These are phyloP conservation scores for Thermoascus crustaceus DNA, from an alignment of 2,329 filamentous ascomycete species.

Conservation along the genomic window DNA sequence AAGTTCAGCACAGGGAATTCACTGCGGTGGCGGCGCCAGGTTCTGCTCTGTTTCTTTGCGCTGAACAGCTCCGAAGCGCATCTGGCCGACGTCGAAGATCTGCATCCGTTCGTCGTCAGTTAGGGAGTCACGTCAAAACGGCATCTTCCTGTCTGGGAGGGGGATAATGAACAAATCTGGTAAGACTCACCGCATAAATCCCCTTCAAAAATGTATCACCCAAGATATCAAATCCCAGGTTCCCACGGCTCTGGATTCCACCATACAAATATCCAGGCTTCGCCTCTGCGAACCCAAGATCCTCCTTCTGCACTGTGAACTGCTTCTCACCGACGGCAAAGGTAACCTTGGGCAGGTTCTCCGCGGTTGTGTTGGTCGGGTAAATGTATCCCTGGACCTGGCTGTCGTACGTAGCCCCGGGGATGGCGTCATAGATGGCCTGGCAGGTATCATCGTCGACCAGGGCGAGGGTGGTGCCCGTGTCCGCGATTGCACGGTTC, in stretches of 20 bases:
- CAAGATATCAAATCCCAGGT: constrained; percentile 53
- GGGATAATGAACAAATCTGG: background rate
- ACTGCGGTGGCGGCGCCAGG: no score
- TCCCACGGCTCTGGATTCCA: constrained; percentile 56
- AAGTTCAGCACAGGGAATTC: no score
- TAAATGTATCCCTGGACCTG: constrained; percentile 56
- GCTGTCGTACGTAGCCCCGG: constrained; percentile 50
- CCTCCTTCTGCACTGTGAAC: constrained; percentile 55
- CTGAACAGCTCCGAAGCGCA: constrained; percentile 53
- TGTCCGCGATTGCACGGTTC: constrained; percentile 64
- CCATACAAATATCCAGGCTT: constrained; percentile 53
- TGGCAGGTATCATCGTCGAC: constrained; percentile 54
- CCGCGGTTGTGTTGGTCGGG: constrained; percentile 44
- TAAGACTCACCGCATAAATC: constrained; percentile 51
- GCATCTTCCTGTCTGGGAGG: no score
- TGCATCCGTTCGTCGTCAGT: no score
- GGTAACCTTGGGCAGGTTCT: constrained; percentile 52
- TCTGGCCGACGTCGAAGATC: constrained; percentile 57
- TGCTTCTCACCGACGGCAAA: constrained; percentile 56
- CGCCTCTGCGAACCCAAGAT: constrained; percentile 51
- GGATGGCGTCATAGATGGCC: constrained; percentile 56
- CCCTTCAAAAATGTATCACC: constrained; percentile 58
- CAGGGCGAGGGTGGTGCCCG: constrained; percentile 60
- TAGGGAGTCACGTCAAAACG: no score
- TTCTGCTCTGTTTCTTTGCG: constrained; percentile 45